phyloP scores from a whole-genome alignment of 2,329 filamentous ascomycete species.

The Tolypocladium sp. region DNA sequence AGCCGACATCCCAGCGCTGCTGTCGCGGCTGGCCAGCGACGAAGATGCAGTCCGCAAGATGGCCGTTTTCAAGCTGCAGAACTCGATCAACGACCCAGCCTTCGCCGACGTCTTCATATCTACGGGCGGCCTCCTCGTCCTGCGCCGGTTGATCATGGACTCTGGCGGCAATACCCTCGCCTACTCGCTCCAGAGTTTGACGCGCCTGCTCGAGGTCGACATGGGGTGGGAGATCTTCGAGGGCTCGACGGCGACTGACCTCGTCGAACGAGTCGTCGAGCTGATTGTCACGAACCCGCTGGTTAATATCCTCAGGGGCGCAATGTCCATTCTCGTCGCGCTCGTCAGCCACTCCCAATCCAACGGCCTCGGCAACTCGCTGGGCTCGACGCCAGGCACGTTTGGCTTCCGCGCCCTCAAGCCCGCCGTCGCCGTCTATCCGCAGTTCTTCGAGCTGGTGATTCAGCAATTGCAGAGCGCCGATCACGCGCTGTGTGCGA shows the following conservation, averaged over 20 bases:
- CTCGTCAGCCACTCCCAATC: slow-evolving; percentile 80
- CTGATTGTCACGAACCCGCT: slow-evolving; percentile 90
- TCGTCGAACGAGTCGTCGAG: slow-evolving; percentile 73
- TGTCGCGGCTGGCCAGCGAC: slow-evolving; percentile 55
- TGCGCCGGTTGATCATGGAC: slow-evolving; percentile 75
- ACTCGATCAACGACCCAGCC: slow-evolving; percentile 86
- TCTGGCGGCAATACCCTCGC: slow-evolving; percentile 90
- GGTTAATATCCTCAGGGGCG: slow-evolving; percentile 92
- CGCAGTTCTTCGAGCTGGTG: slow-evolving; percentile 89
- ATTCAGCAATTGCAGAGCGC: slow-evolving; percentile 87
- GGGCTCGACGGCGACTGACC: slow-evolving; percentile 49
- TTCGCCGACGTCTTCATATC: slow-evolving; percentile 96
- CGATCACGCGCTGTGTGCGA: slow-evolving; percentile 91
- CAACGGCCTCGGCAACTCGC: slow-evolving; percentile 25
- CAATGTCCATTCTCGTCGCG: slow-evolving; percentile 92
- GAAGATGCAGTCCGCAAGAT: slow-evolving; percentile 94
- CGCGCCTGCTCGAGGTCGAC: slow-evolving; percentile 83
- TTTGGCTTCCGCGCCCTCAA: slow-evolving; percentile 90
- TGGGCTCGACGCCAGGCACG: slow-evolving; percentile 38
- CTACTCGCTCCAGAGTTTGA: slow-evolving; percentile 85
- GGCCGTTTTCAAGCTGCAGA: slow-evolving; percentile 97
- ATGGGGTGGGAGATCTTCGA: slow-evolving; percentile 94
- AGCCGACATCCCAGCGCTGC: slow-evolving; percentile 56
- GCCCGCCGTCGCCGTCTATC: slow-evolving; percentile 82
- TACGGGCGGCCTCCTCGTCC: slow-evolving; percentile 71